Base-by-base conservation (phyloP, 495 filamentous ascomycete species). In the Neurospora hispaniola region DNA sequence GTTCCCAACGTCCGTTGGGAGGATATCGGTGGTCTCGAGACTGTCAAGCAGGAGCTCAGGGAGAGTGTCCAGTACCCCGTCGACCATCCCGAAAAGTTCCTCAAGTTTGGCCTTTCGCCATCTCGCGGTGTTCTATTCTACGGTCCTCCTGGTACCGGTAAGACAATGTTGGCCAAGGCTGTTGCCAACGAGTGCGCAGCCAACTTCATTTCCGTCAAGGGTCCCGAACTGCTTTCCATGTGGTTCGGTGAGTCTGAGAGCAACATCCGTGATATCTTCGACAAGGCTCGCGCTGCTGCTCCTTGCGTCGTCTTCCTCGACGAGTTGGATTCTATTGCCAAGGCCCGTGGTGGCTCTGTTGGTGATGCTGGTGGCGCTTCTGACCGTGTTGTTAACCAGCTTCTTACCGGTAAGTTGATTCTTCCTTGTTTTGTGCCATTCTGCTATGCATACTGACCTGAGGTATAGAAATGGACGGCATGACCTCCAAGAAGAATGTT, bases 401-500 rank as follows among this genome's bases (percentile, higher is more conserved):
- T 99, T 82, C 85, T 99, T 81, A 99, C 96, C 71, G 94, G 93
- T 95, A 89, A 88, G 90, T 84, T 79, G 75, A 12, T 40, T 20
- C 44, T 12, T 14, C 11, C 38, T 41, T 14, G 12, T 40, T 12
- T 11, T n/a, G 43, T 27, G 35, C 62, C 7, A 14, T 31, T 11
- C 18, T 18, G 42, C 16, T 48, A n/a, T 8, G 23, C 14, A 42
- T 70, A 76, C 89, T 90, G 85, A 90, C 78, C 42, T 27, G 9
- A 4, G 72, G 48, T 76, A 44, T 79, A 95, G 94, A 97, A 89
- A 97, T 97, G 94, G 94, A 97, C 77, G 94, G 94, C 78, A 97
- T 97, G 94, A 98, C 96, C 69, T 97, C 95, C 9, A 99, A 99
- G 93, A 99, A 99, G 92, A 99, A 99, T 84, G 96, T 99, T 77